phyloP scores from a whole-genome alignment of 2,329 filamentous ascomycete species.

The Hypoxylon sp. region DNA sequence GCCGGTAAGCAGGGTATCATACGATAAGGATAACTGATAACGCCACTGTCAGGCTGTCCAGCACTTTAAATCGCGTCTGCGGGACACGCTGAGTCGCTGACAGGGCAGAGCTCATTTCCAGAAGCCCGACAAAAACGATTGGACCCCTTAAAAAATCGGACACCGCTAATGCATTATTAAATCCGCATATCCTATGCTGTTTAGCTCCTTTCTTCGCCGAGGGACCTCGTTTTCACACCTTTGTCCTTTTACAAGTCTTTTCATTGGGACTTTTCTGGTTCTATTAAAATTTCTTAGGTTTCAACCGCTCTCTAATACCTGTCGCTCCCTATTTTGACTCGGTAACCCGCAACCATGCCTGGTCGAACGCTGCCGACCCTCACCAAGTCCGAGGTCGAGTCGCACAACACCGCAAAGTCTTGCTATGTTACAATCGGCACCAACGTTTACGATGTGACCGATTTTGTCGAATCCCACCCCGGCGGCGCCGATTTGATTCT shows the following conservation, averaged over 20 bases:
- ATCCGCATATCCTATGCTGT: conserved; percentile 35
- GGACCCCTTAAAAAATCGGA: conserved; percentile 38
- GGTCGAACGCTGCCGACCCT: conserved; percentile 86
- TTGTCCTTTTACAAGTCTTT: conserved; percentile 20
- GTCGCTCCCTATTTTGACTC: conserved; percentile 33
- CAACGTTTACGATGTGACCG: conserved; percentile 95
- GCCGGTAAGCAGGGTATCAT: conserved; percentile 38
- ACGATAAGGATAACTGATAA: conserved; percentile 47
- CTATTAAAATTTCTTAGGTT: conserved; percentile 8
- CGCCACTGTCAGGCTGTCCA: conserved; percentile 50
- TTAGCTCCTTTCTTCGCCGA: conserved; percentile 34
- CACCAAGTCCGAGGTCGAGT: conserved; percentile 82
- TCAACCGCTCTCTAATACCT: conserved; percentile 29
- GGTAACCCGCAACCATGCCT: conserved; percentile 73
- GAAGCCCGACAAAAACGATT: conserved; percentile 29
- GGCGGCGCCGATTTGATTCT: conserved; percentile 90
- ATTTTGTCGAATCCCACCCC: conserved; percentile 91
- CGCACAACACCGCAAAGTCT: conserved; percentile 83
- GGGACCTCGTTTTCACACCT: conserved; percentile 16
- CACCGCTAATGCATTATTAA: conserved; percentile 41
- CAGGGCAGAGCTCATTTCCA: conserved; percentile 38
- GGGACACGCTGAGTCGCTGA: conserved; percentile 40
- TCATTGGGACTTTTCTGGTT: conserved; percentile 21
- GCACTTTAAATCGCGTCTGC: conserved; percentile 37
- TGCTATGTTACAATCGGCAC: conserved; percentile 93